Base-by-base conservation (phyloP, 1,139 yeast species). In the Magnusiomyces fungicola region DNA sequence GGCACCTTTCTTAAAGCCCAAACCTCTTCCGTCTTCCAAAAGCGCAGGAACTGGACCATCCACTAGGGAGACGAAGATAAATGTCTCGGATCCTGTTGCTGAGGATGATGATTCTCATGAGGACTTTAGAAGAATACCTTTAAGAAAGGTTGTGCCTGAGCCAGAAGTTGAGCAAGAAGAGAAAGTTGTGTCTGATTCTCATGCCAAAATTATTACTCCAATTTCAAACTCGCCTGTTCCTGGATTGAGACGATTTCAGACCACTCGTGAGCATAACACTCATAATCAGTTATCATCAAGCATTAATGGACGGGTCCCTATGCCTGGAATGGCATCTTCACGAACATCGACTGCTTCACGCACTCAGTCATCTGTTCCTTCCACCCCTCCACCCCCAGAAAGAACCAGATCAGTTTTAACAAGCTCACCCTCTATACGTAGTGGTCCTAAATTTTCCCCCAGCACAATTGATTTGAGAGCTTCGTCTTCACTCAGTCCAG, bases 1-100 rank as follows among this genome's bases (percentile, higher is more conserved):
- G n/a, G 34, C 47, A 3, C 43, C 51, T 3, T 45, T 52, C 21
- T 53, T 56, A 10, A 55, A 56, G 41, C 58, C 58, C 1, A 30
- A 50, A 16, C 43, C 34, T 18, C 42, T 54, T 6, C 45, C 56
- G 3, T 41, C 48, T 21, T 37, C 24, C 30, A 48, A 27, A 27
- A 40, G 21, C 43, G 21, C 33, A 30, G 41, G n/a, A n/a, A n/a
- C n/a, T n/a, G n/a, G n/a, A n/a, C n/a, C n/a, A n/a, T n/a, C n/a
- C n/a, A n/a, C n/a, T n/a, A n/a, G n/a, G n/a, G n/a, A n/a, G n/a
- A n/a, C n/a, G n/a, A n/a, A n/a, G n/a, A n/a, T n/a, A n/a, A n/a
- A n/a, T n/a, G n/a, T n/a, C n/a, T n/a, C n/a, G n/a, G n/a, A n/a
- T n/a, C n/a, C n/a, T n/a, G n/a, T n/a, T n/a, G n/a, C n/a, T n/a